phyloP scores from a whole-genome alignment of 768 basidiomycete species.

The Suillus ampliporus region DNA sequence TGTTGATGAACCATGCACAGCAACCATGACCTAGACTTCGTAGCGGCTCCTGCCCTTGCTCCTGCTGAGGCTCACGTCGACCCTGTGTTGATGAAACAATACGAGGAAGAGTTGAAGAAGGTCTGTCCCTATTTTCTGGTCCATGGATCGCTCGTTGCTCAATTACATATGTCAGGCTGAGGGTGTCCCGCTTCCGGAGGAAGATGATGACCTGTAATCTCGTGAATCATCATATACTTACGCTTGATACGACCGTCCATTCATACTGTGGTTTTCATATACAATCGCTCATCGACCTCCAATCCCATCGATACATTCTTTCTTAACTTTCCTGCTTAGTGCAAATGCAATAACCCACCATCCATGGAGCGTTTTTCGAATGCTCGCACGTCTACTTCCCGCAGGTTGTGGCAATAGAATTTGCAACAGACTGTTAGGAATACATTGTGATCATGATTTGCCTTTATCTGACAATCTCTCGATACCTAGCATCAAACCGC shows the following conservation, averaged over 20 bases:
- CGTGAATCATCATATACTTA: constrained; percentile 22
- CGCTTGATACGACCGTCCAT: constrained; percentile 27
- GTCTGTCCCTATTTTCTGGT: constrained; percentile 43
- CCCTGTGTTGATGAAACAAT: constrained; percentile 73
- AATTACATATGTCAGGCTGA: constrained; percentile 64
- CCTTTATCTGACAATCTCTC: constrained; percentile 10
- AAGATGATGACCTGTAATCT: constrained; percentile 84
- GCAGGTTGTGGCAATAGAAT: constrained; percentile 10
- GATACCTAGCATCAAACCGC: constrained; percentile 18
- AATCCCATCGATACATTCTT: constrained; percentile 14
- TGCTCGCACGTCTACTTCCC: constrained; percentile 22
- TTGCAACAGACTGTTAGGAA: neutral
- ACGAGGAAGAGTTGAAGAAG: constrained; percentile 75
- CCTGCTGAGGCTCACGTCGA: constrained; percentile 94
- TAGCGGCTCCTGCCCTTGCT: constrained; percentile 93
- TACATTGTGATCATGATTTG: neutral
- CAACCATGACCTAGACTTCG: constrained; percentile 89
- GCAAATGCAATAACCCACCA: constrained; percentile 26
- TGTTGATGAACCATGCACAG: constrained; percentile 43
- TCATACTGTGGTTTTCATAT: constrained; percentile 26
- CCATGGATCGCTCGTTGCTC: constrained; percentile 9
- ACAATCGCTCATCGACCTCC: constrained; percentile 22
- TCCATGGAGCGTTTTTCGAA: constrained; percentile 30
- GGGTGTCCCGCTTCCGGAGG: constrained; percentile 93
- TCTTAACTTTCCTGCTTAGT: constrained; percentile 24